Conservation (phyloP, 2,329 filamentous ascomycete genomes). For the Phialemoniopsis sp. region DNA sequence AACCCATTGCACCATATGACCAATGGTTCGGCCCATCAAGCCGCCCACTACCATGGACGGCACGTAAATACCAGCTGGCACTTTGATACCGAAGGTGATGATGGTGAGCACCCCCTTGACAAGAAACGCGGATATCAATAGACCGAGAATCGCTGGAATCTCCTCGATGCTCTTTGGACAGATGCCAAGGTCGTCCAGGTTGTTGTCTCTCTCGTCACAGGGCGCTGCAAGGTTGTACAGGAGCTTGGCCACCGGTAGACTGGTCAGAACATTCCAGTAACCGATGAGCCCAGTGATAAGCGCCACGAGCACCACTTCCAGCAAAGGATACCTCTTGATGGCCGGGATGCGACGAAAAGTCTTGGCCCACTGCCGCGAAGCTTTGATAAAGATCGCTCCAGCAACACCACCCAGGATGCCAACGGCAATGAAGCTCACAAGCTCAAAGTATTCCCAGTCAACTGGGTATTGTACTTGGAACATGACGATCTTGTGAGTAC, state of each 20-base stretch:
- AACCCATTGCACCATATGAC: slow-evolving; percentile 78
- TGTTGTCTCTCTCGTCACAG: slow-evolving; percentile 66
- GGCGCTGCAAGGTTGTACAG: slow-evolving; percentile 88
- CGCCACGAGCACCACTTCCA: slow-evolving; percentile 87
- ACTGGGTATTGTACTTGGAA: slow-evolving; percentile 88
- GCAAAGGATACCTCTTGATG: slow-evolving; percentile 78
- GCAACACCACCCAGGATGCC: slow-evolving; percentile 79
- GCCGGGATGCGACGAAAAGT: slow-evolving; percentile 76
- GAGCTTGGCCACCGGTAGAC: slow-evolving; percentile 83
- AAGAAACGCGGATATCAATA: slow-evolving; percentile 73
- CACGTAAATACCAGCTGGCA: slow-evolving; percentile 95
- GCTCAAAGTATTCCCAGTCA: slow-evolving; percentile 93
- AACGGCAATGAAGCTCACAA: slow-evolving; percentile 78
- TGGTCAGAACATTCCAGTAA: slow-evolving; percentile 92
- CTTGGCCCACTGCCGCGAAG: slow-evolving; percentile 82
- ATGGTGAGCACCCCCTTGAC: slow-evolving; percentile 87
- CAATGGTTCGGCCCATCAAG: slow-evolving; percentile 81
- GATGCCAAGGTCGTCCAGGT: slow-evolving; percentile 64
- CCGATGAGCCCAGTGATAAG: slow-evolving; percentile 77
- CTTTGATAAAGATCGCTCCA: slow-evolving; percentile 95
- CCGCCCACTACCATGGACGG: slow-evolving; percentile 98
- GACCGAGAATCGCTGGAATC: slow-evolving; percentile 72
- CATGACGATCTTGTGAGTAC: slow-evolving; percentile 92
- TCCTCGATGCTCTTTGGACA: slow-evolving; percentile 70
- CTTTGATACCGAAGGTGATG: slow-evolving; percentile 94